Conservation (phyloP, 345 rosid species). For the Eucalyptus cladocalyx region DNA sequence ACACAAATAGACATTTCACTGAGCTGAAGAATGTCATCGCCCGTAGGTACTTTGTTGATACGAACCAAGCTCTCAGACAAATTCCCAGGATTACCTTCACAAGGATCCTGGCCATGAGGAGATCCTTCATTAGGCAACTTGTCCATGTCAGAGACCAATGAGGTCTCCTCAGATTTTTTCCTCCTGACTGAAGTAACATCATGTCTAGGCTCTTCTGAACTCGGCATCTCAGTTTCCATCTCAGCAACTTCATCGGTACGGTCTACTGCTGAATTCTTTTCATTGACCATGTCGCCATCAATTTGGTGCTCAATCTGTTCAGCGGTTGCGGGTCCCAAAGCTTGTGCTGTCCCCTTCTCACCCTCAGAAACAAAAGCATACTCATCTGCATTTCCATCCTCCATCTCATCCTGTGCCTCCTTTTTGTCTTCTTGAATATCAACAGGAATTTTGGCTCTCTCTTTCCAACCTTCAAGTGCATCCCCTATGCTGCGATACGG, state of each 20-base stretch:
- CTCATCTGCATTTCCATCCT: slow-evolving; percentile 66
- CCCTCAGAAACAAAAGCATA: slow-evolving; percentile 62
- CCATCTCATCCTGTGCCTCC: slow-evolving; percentile 42
- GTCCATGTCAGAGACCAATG: slow-evolving; percentile 21
- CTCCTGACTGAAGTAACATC: slow-evolving; percentile 10
- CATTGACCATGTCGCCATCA: slow-evolving; percentile 28
- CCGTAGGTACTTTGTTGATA: slow-evolving; percentile 28
- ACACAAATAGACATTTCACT: slow-evolving; percentile 35
- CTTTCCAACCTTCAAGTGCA: slow-evolving; percentile 94
- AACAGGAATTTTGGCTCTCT: slow-evolving; percentile 59
- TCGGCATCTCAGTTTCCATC: slow-evolving; percentile 55
- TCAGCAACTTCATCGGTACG: slow-evolving; percentile 29
- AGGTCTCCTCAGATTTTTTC: slow-evolving; percentile 27
- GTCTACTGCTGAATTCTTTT: slow-evolving; percentile 21
- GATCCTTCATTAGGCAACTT: slow-evolving; percentile 15
- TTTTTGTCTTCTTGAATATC: slow-evolving; percentile 42
- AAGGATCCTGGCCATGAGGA: slow-evolving; percentile 5
- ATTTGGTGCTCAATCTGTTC: slow-evolving; percentile 62
- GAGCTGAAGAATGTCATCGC: slow-evolving; percentile 23
- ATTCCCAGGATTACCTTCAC: slow-evolving; percentile 17
- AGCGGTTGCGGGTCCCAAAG: slow-evolving; percentile 78
- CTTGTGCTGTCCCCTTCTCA: slow-evolving; percentile 76
- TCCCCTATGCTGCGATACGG: slow-evolving; percentile 77
- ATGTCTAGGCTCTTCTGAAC: slow-evolving; percentile 21
- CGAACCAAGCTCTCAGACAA: slow-evolving; percentile 39